These are phyloP conservation scores for Meira miltonrushii DNA, from an alignment of 1,284 basidiomycete genomes.

Conservation along the genomic window DNA sequence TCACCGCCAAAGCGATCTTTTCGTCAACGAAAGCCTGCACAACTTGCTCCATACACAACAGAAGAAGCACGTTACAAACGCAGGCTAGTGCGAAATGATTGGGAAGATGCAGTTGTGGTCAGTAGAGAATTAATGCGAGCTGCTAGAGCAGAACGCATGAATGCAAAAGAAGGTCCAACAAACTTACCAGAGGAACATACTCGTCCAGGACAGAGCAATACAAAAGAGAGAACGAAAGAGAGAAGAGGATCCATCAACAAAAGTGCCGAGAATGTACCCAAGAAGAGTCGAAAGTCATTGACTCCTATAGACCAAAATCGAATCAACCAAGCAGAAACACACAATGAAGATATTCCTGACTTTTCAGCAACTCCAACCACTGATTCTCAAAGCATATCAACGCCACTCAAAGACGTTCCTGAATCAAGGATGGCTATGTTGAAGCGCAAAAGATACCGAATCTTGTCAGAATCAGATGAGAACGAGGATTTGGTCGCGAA, in stretches of 20 bases:
- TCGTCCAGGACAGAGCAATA: background rate
- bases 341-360: too few species aligned
- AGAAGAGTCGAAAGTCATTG: too few species aligned
- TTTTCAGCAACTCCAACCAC: too few species aligned
- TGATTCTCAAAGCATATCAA: too few species aligned
- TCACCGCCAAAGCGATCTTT: constrained; percentile 34
- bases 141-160: background rate
- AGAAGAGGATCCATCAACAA: background rate
- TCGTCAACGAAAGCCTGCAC: constrained; percentile 49
- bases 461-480: constrained; percentile 2
- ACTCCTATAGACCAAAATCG: too few species aligned
- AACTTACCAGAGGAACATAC: background rate
- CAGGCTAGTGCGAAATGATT: constrained; percentile 51
- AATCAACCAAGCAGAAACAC: too few species aligned
- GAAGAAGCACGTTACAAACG: constrained; percentile 51
- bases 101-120: constrained; percentile 54
- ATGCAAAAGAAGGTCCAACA: background rate
- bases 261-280: background rate
- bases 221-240: constrained; percentile 21
- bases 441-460: too few species aligned
- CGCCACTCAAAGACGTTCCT: too few species aligned
- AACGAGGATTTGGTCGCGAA: constrained; percentile 6
- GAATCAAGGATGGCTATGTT: too few species aligned
- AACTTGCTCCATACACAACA: constrained; percentile 53
- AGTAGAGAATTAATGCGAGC: constrained; percentile 26